Percentiles rank a stretch among this genome's conserved stretches.
Evolutionary conservation across 129 eudicot species (phyloP).

Genomic region (Centella asiatica): DNA sequence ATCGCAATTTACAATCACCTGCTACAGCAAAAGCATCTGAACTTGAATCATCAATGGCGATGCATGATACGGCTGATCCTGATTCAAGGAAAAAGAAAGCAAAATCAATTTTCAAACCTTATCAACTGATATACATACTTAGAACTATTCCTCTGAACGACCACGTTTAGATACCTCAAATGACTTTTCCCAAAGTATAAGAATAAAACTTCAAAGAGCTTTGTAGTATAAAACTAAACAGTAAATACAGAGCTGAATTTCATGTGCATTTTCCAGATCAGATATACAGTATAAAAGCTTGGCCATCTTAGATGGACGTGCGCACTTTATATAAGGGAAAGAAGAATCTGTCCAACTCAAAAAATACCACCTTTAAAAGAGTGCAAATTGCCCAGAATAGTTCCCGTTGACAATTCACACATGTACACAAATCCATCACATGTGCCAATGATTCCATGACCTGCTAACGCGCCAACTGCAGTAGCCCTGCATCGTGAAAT

Average conservation of each 20-base stretch:
- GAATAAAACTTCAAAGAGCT: too few relatives aligned
- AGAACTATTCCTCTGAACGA: too few relatives aligned
- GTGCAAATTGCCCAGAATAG: slow-evolving; percentile 39
- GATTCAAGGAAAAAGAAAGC: slow-evolving; percentile 11
- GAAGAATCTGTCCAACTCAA: background rate
- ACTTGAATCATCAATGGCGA: slow-evolving; percentile 47
- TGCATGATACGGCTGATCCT: slow-evolving; percentile 55
- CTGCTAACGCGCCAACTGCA: slow-evolving; percentile 55
- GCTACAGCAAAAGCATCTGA: slow-evolving; percentile 60
- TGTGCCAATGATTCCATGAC: slow-evolving; percentile 72
- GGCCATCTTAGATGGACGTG: background rate
- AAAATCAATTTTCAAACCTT: background rate
- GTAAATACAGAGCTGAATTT: too few relatives aligned
- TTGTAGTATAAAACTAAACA: too few relatives aligned
- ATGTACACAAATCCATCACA: slow-evolving; percentile 52
- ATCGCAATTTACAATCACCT: slow-evolving; percentile 44
- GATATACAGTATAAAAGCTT: background rate
- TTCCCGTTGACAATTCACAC: slow-evolving; percentile 83
- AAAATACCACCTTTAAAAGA: slow-evolving; percentile 48
- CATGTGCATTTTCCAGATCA: background rate
- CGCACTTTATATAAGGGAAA: background rate
- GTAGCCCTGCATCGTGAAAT: slow-evolving; percentile 42
- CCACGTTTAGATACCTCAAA: too few relatives aligned
- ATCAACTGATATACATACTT: background rate
- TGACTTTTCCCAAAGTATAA: too few relatives aligned